These are phyloP conservation scores for Noccaea caerulescens DNA, from an alignment of 345 rosid species.

Conservation along the genomic window DNA sequence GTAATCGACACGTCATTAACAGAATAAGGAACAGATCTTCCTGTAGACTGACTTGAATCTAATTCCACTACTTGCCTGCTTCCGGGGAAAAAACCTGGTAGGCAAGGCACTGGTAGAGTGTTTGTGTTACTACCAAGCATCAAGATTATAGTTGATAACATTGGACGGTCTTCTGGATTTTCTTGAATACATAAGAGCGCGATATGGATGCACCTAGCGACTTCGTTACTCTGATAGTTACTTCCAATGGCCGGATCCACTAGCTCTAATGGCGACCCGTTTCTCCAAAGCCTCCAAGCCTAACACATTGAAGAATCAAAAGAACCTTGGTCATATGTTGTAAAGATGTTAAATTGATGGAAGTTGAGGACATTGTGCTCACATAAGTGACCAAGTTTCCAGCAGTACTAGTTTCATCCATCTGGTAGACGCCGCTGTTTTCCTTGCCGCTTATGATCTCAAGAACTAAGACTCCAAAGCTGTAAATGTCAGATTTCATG, in stretches of 20 bases:
- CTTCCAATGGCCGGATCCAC: slow-evolving; percentile 22
- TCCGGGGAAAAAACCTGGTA: slow-evolving; percentile 3
- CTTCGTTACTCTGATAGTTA: slow-evolving; percentile 14
- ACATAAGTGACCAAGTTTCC: slow-evolving; percentile 27
- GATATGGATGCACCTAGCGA: slow-evolving; percentile 37
- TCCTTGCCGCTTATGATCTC: slow-evolving; percentile 35
- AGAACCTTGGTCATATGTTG: background rate
- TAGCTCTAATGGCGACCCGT: slow-evolving; percentile 13
- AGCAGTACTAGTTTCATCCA: slow-evolving; percentile 11
- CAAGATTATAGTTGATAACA: background rate
- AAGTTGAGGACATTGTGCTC: slow-evolving; percentile 1
- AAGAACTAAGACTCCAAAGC: slow-evolving; percentile 33
- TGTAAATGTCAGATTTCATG: slow-evolving; percentile 25
- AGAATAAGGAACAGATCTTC: background rate
- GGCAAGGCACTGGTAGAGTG: slow-evolving; percentile 17
- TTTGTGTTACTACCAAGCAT: slow-evolving; percentile 30
- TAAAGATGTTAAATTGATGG: background rate
- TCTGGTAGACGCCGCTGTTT: background rate
- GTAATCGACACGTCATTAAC: background rate
- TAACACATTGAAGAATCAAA: slow-evolving; percentile 13
- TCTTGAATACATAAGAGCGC: slow-evolving; percentile 39
- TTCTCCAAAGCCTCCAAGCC: slow-evolving; percentile 41
- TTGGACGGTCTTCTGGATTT: slow-evolving; percentile 19
- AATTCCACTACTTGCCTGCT: background rate
- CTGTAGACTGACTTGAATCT: slow-evolving; percentile 13